These are phyloP conservation scores for Thielaviopsis euricoi DNA, from an alignment of 2,329 filamentous ascomycete species.

Conservation along the genomic window DNA sequence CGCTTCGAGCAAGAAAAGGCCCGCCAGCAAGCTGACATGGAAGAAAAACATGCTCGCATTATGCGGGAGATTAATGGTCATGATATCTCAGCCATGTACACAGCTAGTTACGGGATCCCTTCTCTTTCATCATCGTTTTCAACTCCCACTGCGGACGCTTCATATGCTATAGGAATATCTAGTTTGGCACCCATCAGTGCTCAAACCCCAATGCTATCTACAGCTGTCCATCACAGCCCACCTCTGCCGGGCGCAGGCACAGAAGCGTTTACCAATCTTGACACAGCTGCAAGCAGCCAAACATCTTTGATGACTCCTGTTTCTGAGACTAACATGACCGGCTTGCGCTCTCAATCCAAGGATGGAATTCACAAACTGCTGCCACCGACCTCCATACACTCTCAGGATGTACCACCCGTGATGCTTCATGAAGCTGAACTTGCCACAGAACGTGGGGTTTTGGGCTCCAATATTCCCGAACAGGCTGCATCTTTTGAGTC, in stretches of 20 bases:
- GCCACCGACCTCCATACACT: neutral
- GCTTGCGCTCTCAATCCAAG: neutral
- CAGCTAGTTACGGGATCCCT: neutral
- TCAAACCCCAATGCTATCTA: neutral
- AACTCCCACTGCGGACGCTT: neutral
- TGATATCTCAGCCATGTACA: neutral
- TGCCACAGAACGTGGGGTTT: neutral
- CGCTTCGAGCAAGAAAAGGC: slow-evolving; percentile 9
- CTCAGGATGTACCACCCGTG: neutral
- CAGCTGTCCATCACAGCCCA: neutral
- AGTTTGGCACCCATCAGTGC: neutral
- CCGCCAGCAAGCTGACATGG: slow-evolving; percentile 8
- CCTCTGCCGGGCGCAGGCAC: neutral
- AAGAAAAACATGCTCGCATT: slow-evolving; percentile 14
- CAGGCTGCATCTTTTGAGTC: neutral
- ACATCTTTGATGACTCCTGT: neutral
- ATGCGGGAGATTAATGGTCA: slow-evolving; percentile 12
- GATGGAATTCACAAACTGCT: neutral
- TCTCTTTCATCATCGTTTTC: neutral
- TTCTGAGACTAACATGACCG: neutral
- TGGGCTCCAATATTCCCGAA: neutral
- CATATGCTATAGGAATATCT: neutral
- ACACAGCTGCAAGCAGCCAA: neutral
- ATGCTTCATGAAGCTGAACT: neutral
- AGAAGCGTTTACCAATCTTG: neutral